Conservation (phyloP, 495 filamentous ascomycete genomes). For the Penicillium turbatum region DNA sequence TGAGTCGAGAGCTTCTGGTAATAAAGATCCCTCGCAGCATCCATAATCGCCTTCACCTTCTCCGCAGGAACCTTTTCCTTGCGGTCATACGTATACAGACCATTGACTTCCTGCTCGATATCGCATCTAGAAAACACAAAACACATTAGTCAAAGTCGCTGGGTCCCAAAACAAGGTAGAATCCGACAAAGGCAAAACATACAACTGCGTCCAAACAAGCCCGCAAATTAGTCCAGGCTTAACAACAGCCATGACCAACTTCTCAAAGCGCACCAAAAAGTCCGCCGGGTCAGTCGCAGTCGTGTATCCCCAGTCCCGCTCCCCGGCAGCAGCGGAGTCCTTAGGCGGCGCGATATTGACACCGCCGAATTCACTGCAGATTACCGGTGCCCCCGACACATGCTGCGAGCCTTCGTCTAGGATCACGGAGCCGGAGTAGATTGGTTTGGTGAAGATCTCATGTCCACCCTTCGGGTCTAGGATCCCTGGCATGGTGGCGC, state of each 20-base stretch:
- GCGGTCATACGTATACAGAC: conserved; percentile 35
- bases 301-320: conserved; percentile 40
- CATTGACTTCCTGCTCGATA: conserved; percentile 42
- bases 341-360: conserved; percentile 52
- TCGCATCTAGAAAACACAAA: conserved; percentile 26
- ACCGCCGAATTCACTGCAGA: conserved; percentile 57
- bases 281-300: conserved; percentile 35
- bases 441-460: conserved; percentile 46
- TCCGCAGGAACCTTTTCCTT: conserved; percentile 33
- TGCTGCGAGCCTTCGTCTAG: conserved; percentile 44
- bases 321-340: conserved; percentile 21
- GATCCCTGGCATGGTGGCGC: conserved; percentile 42
- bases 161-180: not conserved
- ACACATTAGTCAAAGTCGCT: conserved; percentile 7
- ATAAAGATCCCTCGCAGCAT: conserved; percentile 32
- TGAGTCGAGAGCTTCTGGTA: conserved; percentile 25
- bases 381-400: conserved; percentile 46
- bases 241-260: conserved; percentile 34
- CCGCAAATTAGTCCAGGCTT: conserved; percentile 36
- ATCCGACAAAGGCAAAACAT: conserved; percentile 11
- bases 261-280: conserved; percentile 29
- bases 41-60: conserved; percentile 36
- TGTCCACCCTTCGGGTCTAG: conserved; percentile 40
- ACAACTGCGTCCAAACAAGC: conserved; percentile 40
- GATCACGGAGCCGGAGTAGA: conserved; percentile 23